These are phyloP conservation scores for Hypoxylon crocopeplum DNA, from an alignment of 495 filamentous ascomycete genomes.

Conservation along the genomic window DNA sequence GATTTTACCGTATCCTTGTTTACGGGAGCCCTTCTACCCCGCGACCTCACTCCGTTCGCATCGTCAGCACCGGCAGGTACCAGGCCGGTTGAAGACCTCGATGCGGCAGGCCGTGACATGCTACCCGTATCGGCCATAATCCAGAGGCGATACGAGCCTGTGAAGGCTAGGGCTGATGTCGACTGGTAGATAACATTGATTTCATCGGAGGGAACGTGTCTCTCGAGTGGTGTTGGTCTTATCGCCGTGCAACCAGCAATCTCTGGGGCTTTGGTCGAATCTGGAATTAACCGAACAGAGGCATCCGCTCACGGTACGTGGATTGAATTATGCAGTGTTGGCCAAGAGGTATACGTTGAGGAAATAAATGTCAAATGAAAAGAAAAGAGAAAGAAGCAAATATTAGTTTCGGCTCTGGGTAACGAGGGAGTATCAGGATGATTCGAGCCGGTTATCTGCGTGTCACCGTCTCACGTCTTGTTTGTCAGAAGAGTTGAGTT, in stretches of 20 bases:
- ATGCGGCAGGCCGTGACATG: constrained; percentile 24
- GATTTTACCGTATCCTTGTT: constrained; percentile 13
- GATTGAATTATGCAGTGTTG: neutral
- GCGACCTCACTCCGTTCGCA: constrained; percentile 33
- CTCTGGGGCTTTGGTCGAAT: constrained; percentile 8
- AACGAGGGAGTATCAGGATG: constrained; percentile 12
- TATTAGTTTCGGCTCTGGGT: constrained; percentile 2
- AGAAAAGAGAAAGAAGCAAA: constrained; percentile 5
- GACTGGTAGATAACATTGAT: constrained; percentile 38
- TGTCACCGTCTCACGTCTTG: constrained; percentile 7
- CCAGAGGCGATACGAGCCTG: constrained; percentile 32
- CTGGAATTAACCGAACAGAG: constrained; percentile 15
- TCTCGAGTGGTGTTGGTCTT: constrained; percentile 11
- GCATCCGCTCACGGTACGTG: constrained; percentile 13
- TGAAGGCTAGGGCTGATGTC: constrained; percentile 33
- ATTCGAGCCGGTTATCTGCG: constrained; percentile 17
- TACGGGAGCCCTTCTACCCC: constrained; percentile 29
- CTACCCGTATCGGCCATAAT: constrained; percentile 39
- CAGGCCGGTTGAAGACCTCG: constrained; percentile 37
- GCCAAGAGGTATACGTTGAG: neutral
- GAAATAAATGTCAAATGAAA: neutral
- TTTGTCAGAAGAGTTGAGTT: constrained; percentile 26
- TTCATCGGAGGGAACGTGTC: constrained; percentile 8
- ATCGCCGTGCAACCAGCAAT: constrained; percentile 19
- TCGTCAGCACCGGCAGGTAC: constrained; percentile 36